A percentile compares a stretch with the other conserved stretches of the same genome.
Evolutionary conservation across 2,329 filamentous ascomycete species (phyloP).

Genomic region (Clathrospora elynae): DNA sequence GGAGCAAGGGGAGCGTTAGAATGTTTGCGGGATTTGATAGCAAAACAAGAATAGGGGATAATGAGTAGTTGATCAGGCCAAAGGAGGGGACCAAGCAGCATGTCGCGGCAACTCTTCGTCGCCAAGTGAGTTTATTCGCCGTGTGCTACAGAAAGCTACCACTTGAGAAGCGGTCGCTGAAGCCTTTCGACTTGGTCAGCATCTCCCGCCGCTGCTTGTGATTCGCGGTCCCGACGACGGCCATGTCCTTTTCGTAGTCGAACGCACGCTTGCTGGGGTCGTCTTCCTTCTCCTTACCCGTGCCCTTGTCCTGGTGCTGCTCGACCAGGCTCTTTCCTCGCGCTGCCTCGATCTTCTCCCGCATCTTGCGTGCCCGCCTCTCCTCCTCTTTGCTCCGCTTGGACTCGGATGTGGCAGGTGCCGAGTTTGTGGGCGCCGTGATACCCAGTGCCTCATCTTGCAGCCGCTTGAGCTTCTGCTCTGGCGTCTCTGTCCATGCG

Average conservation of each 20-base stretch:
- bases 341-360: slow-evolving; percentile 59
- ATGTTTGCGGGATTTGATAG: no score
- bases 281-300: slow-evolving; percentile 72
- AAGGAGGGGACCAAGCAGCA: no score
- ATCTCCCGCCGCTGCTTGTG: slow-evolving; percentile 76
- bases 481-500: slow-evolving; percentile 90
- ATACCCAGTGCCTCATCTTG: slow-evolving; percentile 83
- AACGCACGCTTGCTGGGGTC: slow-evolving; percentile 89
- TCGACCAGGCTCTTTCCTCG: slow-evolving; percentile 54
- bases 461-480: slow-evolving; percentile 80
- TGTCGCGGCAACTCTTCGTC: no score
- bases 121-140: no score
- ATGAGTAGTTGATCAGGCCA: no score
- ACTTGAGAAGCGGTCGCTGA: slow-evolving; percentile 79
- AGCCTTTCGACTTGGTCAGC: slow-evolving; percentile 77
- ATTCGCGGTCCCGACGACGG: slow-evolving; percentile 71
- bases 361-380: slow-evolving; percentile 57
- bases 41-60: no score
- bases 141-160: slow-evolving; percentile 68
- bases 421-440: slow-evolving; percentile 48
- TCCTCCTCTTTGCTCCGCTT: slow-evolving; percentile 49
- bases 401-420: slow-evolving; percentile 34
- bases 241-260: slow-evolving; percentile 94
- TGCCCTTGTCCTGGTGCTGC: slow-evolving; percentile 53
- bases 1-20: no score